phyloP scores from a whole-genome alignment of 2,329 filamentous ascomycete genomes.

The Pseudogymnoascus sp. region DNA sequence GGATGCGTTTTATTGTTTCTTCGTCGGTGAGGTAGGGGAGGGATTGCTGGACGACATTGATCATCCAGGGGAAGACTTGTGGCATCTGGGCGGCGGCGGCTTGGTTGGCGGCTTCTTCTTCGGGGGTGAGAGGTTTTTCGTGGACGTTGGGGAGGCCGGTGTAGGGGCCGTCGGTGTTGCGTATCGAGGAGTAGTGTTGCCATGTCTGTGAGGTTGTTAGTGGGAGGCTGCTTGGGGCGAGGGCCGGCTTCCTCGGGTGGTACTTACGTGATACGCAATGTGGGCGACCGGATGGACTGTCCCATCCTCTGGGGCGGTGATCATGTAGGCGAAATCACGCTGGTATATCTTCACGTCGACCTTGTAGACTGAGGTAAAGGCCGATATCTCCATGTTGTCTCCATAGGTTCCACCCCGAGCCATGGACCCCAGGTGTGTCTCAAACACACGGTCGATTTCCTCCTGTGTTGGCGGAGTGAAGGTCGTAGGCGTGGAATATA shows the following conservation, averaged over 20 bases:
- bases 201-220: constrained; percentile 38
- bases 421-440: constrained; percentile 51
- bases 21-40: constrained; percentile 43
- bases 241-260: constrained; percentile 15
- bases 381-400: constrained; percentile 59
- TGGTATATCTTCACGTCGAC: constrained; percentile 57
- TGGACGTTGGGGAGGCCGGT: constrained; percentile 44
- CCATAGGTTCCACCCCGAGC: constrained; percentile 53
- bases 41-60: constrained; percentile 43
- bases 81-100: constrained; percentile 34
- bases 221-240: constrained; percentile 9
- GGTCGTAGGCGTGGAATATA: constrained; percentile 37
- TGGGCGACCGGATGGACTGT: constrained; percentile 37
- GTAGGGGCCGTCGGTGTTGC: constrained; percentile 51
- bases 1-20: constrained; percentile 41
- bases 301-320: constrained; percentile 34
- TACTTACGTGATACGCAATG: constrained; percentile 55
- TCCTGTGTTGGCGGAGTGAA: constrained; percentile 42
- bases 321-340: constrained; percentile 42
- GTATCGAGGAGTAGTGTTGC: constrained; percentile 60
- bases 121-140: constrained; percentile 16
- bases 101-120: constrained; percentile 23
- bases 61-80: constrained; percentile 45
- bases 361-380: constrained; percentile 54
- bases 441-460: constrained; percentile 44